These are phyloP conservation scores for Fagopyrum tataricum DNA, from an alignment of 148 eudicot species.

Conservation along the genomic window DNA sequence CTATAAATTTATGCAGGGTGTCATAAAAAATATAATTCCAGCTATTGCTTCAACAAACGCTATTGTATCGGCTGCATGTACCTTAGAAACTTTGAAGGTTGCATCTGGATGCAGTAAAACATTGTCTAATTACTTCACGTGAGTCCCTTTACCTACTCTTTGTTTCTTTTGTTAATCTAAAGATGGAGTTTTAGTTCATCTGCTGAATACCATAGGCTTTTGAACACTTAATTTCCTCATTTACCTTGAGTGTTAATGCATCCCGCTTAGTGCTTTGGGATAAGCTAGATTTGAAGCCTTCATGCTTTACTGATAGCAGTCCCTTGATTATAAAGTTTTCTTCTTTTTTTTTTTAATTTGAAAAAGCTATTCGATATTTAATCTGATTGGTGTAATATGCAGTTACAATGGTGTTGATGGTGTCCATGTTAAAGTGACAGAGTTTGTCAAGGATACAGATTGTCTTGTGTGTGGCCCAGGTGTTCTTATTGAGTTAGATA, in stretches of 20 bases:
- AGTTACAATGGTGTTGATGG: slow-evolving; percentile 97
- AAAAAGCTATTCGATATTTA: not conserved
- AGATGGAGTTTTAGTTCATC: not conserved
- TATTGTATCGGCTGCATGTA: slow-evolving; percentile 90
- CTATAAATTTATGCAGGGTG: slow-evolving; percentile 55
- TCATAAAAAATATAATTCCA: slow-evolving; percentile 92
- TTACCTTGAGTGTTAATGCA: not conserved
- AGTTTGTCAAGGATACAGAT: slow-evolving; percentile 70
- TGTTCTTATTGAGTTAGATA: slow-evolving; percentile 72
- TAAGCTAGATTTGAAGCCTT: not conserved
- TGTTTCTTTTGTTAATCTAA: not conserved
- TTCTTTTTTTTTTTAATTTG: not conserved
- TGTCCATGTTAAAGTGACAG: slow-evolving; percentile 84
- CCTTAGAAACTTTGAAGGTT: slow-evolving; percentile 86
- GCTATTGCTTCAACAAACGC: slow-evolving; percentile 98
- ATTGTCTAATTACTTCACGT: slow-evolving; percentile 80
- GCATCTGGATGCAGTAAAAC: slow-evolving; percentile 92
- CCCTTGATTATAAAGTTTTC: not conserved
- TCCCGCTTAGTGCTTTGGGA: not conserved
- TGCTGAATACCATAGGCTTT: not conserved
- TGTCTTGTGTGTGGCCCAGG: slow-evolving; percentile 96
- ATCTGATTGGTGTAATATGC: slow-evolving; percentile 13
- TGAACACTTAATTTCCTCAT: not conserved
- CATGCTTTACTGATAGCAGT: not conserved
- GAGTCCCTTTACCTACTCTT: slow-evolving; percentile 18